Evolutionary conservation across 2,329 filamentous ascomycete genomes (phyloP).

Genomic region (Passalora sequoiae): DNA sequence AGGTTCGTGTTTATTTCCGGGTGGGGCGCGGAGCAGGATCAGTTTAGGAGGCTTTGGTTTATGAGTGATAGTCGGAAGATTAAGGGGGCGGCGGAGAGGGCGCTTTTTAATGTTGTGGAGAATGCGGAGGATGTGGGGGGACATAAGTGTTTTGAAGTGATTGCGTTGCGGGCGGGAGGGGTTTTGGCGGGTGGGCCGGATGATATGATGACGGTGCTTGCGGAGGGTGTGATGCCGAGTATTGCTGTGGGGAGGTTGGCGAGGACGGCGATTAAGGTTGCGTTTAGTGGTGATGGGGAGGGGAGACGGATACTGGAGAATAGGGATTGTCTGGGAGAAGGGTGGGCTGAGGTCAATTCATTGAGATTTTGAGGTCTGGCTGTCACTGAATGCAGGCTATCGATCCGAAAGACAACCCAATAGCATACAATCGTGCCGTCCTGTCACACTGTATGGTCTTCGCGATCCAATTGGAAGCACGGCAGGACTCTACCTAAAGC

Average conservation of each 20-base stretch:
- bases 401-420: neutral
- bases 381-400: neutral
- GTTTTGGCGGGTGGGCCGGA: constrained; percentile 30
- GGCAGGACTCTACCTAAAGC: no score
- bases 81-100: constrained; percentile 37
- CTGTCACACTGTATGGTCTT: neutral
- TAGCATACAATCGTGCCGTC: no score
- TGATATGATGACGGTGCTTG: constrained; percentile 29
- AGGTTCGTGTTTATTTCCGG: constrained; percentile 42
- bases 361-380: constrained; percentile 5
- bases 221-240: constrained; percentile 26
- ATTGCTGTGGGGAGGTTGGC: constrained; percentile 33
- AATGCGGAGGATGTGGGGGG: constrained; percentile 26
- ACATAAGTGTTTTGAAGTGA: constrained; percentile 34
- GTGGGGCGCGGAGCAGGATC: constrained; percentile 38
- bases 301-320: constrained; percentile 35
- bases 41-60: constrained; percentile 37
- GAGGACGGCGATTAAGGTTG: constrained; percentile 28
- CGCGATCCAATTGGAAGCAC: no score
- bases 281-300: constrained; percentile 28
- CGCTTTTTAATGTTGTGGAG: constrained; percentile 30
- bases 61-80: constrained; percentile 32
- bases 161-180: constrained; percentile 31
- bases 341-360: constrained; percentile 33
- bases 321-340: constrained; percentile 33